Evolutionary conservation across 1,284 basidiomycete genomes (phyloP).

Genomic region (Cryptococcus wingfieldii): DNA sequence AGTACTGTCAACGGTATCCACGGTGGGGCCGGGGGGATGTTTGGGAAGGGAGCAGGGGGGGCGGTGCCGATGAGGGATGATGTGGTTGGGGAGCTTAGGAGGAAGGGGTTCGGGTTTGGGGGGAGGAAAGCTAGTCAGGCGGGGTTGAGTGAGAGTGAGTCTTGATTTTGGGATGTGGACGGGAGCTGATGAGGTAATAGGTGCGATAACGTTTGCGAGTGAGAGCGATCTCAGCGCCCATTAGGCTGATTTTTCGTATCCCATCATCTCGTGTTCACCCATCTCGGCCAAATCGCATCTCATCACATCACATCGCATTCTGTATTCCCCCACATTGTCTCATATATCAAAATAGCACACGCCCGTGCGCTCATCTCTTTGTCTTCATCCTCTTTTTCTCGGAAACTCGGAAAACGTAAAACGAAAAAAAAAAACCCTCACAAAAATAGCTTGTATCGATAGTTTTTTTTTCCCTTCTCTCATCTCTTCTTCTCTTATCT

Average conservation of each 20-base stretch:
- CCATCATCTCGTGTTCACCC: not conserved
- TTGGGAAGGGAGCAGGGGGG: not conserved
- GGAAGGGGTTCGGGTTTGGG: constrained; percentile 24
- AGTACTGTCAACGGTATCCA: constrained; percentile 7
- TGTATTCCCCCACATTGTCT: too few relatives aligned
- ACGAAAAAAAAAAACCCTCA: not conserved
- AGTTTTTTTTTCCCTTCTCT: too few relatives aligned
- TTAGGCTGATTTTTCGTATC: not conserved
- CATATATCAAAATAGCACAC: not conserved
- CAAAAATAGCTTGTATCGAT: not conserved
- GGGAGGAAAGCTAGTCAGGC: constrained; percentile 35
- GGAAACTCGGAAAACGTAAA: not conserved
- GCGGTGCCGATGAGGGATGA: not conserved
- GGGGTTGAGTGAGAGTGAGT: constrained; percentile 48
- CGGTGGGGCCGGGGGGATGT: constrained; percentile 6
- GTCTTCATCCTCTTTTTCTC: not conserved
- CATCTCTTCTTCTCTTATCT: too few relatives aligned
- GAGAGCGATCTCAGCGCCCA: constrained; percentile 24
- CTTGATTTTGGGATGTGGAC: not conserved
- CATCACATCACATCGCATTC: not conserved
- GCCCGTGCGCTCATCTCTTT: not conserved
- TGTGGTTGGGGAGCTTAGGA: constrained; percentile 1
- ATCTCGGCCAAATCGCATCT: not conserved
- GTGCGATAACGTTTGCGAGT: constrained; percentile 45
- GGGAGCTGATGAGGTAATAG: constrained; percentile 7